A percentile compares a stretch with the other conserved stretches of the same genome.
Evolutionary conservation across 2,329 filamentous ascomycete genomes (phyloP).

Genomic region (Alternaria sp.): DNA sequence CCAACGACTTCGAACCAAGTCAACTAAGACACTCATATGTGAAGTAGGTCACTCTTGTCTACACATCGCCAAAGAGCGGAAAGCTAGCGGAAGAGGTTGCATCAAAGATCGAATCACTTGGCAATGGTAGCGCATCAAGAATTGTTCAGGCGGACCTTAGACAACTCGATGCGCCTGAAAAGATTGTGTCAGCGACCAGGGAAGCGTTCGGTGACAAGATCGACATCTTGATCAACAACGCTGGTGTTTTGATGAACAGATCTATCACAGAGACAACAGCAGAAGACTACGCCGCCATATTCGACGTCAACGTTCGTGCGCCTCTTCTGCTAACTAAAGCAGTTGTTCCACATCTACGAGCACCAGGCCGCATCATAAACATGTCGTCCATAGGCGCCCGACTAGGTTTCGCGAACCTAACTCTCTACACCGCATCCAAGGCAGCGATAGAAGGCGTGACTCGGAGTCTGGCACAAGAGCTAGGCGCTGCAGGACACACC

Average conservation of each 20-base stretch:
- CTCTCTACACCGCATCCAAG: slow-evolving; percentile 64
- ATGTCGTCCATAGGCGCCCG: slow-evolving; percentile 63
- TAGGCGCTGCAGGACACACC: slow-evolving; percentile 63
- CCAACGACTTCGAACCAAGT: background rate
- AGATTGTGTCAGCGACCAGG: slow-evolving; percentile 47
- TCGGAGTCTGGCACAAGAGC: slow-evolving; percentile 63
- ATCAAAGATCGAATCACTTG: slow-evolving; percentile 41
- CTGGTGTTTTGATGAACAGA: slow-evolving; percentile 38
- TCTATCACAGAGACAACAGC: slow-evolving; percentile 45
- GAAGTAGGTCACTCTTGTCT: slow-evolving; percentile 51
- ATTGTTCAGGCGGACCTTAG: slow-evolving; percentile 51
- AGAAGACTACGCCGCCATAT: slow-evolving; percentile 61
- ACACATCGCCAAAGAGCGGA: slow-evolving; percentile 50
- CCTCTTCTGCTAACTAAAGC: slow-evolving; percentile 62
- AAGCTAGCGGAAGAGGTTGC: slow-evolving; percentile 42
- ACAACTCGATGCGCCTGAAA: slow-evolving; percentile 39
- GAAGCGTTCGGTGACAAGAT: slow-evolving; percentile 49
- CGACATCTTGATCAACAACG: slow-evolving; percentile 55
- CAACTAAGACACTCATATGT: slow-evolving; percentile 6
- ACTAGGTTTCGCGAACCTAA: slow-evolving; percentile 53
- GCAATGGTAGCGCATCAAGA: slow-evolving; percentile 46
- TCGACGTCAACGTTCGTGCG: slow-evolving; percentile 63
- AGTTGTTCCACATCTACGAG: slow-evolving; percentile 58
- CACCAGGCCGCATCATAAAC: slow-evolving; percentile 63
- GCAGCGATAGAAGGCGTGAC: slow-evolving; percentile 67